Evolutionary conservation across 2,329 filamentous ascomycete species (phyloP), one percentile per base, ranked within the genome.

Genomic region (Hirsutella thompsonii): DNA sequence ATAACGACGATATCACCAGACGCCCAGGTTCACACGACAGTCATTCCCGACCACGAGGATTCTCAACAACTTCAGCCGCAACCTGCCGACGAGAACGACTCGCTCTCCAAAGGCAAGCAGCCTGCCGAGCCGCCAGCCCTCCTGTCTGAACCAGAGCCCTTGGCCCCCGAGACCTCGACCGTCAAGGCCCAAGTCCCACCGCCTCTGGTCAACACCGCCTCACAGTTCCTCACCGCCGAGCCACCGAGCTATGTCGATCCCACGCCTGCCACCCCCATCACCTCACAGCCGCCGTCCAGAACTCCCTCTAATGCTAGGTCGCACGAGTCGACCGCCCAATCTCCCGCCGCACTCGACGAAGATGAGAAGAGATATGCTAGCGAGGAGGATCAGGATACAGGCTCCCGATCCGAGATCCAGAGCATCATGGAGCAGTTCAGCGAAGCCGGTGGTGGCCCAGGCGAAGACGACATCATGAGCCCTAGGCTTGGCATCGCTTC

Each of bases 371-470:
- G 62, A 44, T 70, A 70, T 41, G 49, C 67, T 29, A 79, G 70
- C 50, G 78, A 80, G 53, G 77, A 79, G 52, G 72, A 77, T 41
- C 73, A 76, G 19, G 79, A 88, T 37, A 74, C 75, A 39, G 78
- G 77, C 39, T 86, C 84, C 1, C 76, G 78, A 44, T 81, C 82
- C 5, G 92, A 98, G 64, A 95, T 98, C 45, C 86, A 95, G 62
- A 94, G 76, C 56, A 96, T 98, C 58, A 96, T 98, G 86, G 86
- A 87, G 47, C 92, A 96, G 61, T 96, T 96, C 52, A 81, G 83
- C 50, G 79, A 85, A 54, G 77, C 77, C 39, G 77, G 77, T 21
- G 77, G 79, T 39, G 84, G 80, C 0, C 82, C 79, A 2, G 81
- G 72, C 5, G 78, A 75, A 46, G 81, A 90, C 39, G 86, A 93